Evolutionary conservation across 257 asterid species (phyloP), one percentile per base, ranked within the genome.

Genomic region (Misopates orontium): DNA sequence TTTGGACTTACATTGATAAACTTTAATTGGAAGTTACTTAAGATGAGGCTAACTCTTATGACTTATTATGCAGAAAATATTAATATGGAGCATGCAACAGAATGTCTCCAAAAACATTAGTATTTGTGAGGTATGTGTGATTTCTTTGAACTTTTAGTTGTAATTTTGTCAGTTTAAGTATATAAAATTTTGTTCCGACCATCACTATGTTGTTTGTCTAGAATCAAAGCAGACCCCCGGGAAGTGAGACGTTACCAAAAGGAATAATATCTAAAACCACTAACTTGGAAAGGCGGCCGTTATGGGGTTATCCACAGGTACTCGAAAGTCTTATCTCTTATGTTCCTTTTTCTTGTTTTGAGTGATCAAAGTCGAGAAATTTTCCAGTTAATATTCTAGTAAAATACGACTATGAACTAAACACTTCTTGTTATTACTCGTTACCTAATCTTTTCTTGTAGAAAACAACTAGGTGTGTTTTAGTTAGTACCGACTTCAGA

Each of bases 251-350:
- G n/a, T 73, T 91, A 62, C 98, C 98, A 20, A 54, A 72, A 75
- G 91, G 98, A 36, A 82, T 91, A 62, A 77, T 91, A 47, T 81
- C 83, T 13, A 70, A 65, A 69, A 84, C 88, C 31, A 78, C 98
- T 32, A 84, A 91, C 81, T 74, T 91, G 75, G 96, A 88, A 69
- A 80, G 66, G 67, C 82, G 95, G 10, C 96, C 98, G 0, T 69
- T 88, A 47, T 91, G 98, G 96, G 98, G 98, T 55, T 73, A 25
- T 28, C 91, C 94, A n/a, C 65, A 86, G 98, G 98, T 91, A 77
- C 12, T 42, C 24, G 15, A 23, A 17, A 10, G 22, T 32, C 22
- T 10, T 47, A 13, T 32, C 1, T 19, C 12, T 19, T 15, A 1
- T 8, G 6, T 71, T 20, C 2, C 45, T 21, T 60, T n/a, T 11